Evolutionary conservation across 176 grass and related monocot genomes (phyloP).

Genomic region (Puccinellia tenuiflora): DNA sequence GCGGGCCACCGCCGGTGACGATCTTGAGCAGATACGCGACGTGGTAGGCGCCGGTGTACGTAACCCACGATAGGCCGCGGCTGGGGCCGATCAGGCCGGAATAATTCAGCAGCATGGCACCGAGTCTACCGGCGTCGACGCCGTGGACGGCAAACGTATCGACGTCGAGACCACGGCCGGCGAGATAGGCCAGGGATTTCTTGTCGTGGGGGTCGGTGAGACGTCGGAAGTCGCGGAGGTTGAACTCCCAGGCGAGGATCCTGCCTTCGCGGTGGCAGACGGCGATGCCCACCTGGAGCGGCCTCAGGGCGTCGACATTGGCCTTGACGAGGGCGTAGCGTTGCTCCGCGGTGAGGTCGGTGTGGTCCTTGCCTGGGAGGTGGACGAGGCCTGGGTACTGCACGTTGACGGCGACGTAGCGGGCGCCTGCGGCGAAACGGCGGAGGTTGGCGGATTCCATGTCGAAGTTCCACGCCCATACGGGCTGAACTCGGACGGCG

Average conservation of each 20-base stretch:
- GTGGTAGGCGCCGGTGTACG: neutral
- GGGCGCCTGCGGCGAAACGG: neutral
- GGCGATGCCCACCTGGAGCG: neutral
- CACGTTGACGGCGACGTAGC: neutral
- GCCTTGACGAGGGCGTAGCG: conserved; percentile 11
- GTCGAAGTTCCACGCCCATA: neutral
- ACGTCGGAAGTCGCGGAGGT: neutral
- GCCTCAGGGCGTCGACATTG: neutral
- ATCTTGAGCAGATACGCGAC: conserved; percentile 19
- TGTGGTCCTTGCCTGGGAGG: neutral
- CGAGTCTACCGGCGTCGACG: neutral
- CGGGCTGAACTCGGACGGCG: neutral
- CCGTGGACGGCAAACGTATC: neutral
- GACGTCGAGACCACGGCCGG: neutral
- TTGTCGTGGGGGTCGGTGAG: neutral
- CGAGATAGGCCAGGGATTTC: neutral
- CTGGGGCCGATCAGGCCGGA: neutral
- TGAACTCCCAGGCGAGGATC: neutral
- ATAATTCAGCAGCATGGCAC: neutral
- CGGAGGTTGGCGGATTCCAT: neutral
- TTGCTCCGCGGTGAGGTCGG: neutral
- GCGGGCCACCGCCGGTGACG: neutral
- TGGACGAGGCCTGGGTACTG: neutral
- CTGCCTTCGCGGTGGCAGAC: neutral
- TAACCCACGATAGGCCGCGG: neutral